Conservation (phyloP, 2,329 filamentous ascomycete species). For the Xylariaceae sp. region DNA sequence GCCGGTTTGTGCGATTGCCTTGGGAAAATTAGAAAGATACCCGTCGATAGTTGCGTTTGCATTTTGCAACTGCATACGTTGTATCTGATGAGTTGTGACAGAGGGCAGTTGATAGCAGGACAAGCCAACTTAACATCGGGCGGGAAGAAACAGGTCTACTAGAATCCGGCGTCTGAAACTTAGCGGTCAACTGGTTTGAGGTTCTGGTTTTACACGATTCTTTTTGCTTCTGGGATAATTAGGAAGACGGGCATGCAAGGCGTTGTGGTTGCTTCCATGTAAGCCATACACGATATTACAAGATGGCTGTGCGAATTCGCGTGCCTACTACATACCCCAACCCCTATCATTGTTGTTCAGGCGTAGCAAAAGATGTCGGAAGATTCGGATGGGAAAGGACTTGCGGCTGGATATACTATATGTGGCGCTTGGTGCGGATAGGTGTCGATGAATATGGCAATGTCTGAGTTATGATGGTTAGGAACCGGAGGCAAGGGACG, state of each 20-base stretch:
- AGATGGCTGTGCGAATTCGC: no score
- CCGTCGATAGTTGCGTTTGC: not conserved
- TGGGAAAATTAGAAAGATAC: not conserved
- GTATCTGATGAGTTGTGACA: not conserved
- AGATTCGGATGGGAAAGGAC: no score
- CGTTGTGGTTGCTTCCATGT: constrained; percentile 2
- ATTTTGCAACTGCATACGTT: not conserved
- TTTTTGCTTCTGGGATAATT: not conserved
- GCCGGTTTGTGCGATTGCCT: not conserved
- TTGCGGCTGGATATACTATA: no score
- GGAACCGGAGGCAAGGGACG: no score
- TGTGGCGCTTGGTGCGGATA: no score
- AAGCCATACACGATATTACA: not conserved
- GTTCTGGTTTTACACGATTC: constrained; percentile 2
- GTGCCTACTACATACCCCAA: no score
- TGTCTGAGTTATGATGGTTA: no score
- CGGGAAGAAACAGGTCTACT: not conserved
- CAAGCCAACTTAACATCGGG: not conserved
- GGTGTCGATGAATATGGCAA: no score
- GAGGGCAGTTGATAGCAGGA: not conserved
- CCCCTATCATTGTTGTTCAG: no score
- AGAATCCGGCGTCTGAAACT: not conserved
- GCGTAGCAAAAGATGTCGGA: no score
- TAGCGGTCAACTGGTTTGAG: not conserved
- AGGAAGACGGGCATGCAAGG: constrained; percentile 2